Conservation (phyloP, 2,329 filamentous ascomycete species). For the Talaromyces sp. region DNA sequence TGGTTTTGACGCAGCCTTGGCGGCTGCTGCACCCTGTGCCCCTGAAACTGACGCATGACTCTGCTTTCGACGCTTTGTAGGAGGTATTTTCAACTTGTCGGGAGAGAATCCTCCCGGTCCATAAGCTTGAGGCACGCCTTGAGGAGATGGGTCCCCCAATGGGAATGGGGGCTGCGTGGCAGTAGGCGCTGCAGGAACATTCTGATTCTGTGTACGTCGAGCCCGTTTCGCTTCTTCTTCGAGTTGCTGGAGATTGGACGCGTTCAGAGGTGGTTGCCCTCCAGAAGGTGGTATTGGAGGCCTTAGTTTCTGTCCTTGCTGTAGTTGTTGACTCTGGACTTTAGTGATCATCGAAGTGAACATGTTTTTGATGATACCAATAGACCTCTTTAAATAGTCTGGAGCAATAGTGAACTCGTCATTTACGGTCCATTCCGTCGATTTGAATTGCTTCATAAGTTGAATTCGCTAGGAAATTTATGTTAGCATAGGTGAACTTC, state of each 20-base stretch:
- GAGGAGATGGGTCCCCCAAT: conserved; percentile 50
- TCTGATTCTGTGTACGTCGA: conserved; percentile 37
- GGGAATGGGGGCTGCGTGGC: conserved; percentile 53
- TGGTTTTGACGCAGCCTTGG: conserved; percentile 19
- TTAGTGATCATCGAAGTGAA: conserved; percentile 39
- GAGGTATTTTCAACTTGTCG: conserved; percentile 57
- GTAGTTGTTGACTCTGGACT: conserved; percentile 28
- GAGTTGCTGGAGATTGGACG: conserved; percentile 46
- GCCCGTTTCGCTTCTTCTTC: conserved; percentile 44
- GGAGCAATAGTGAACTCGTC: conserved; percentile 45
- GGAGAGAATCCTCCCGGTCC: conserved; percentile 51
- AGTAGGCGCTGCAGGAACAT: conserved; percentile 48
- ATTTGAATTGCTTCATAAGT: conserved; percentile 46
- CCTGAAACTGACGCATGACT: conserved; percentile 38
- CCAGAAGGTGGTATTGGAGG: conserved; percentile 18
- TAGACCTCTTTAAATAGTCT: conserved; percentile 36
- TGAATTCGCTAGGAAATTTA: conserved; percentile 35
- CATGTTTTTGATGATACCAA: conserved; percentile 39
- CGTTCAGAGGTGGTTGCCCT: conserved; percentile 37
- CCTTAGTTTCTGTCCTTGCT: conserved; percentile 26
- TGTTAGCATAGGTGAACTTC: background rate
- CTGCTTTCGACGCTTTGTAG: conserved; percentile 56
- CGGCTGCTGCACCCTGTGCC: conserved; percentile 21
- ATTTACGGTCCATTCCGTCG: conserved; percentile 39
- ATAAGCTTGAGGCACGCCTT: conserved; percentile 57